Evolutionary conservation across 2,329 filamentous ascomycete genomes (phyloP).

Genomic region (Decorospora gaudefroyi): DNA sequence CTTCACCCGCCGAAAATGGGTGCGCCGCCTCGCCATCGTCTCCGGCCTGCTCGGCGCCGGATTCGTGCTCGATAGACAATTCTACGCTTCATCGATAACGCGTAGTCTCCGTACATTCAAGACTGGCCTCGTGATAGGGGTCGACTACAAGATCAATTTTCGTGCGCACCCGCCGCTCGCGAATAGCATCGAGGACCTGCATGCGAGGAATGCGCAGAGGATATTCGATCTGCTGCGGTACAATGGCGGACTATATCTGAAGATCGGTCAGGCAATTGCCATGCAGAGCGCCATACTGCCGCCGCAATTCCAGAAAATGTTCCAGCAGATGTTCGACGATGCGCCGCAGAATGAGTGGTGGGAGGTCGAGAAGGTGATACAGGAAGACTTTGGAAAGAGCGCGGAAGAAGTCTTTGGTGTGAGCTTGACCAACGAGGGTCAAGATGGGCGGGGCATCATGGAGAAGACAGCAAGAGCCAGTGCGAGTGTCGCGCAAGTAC

Average conservation of each 20-base stretch:
- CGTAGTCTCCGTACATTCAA: slow-evolving; percentile 82
- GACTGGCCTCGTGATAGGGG: slow-evolving; percentile 75
- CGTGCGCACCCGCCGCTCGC: slow-evolving; percentile 75
- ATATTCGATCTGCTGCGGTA: slow-evolving; percentile 78
- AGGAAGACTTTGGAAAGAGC: slow-evolving; percentile 81
- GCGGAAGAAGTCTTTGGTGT: slow-evolving; percentile 92
- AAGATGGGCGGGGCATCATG: slow-evolving; percentile 67
- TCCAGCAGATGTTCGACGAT: slow-evolving; percentile 95
- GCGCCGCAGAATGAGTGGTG: slow-evolving; percentile 90
- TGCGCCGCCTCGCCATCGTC: slow-evolving; percentile 70
- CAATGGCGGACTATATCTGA: slow-evolving; percentile 93
- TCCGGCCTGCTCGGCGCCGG: slow-evolving; percentile 62
- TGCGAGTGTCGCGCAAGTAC: slow-evolving; percentile 94
- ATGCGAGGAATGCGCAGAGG: slow-evolving; percentile 80
- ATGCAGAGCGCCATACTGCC: slow-evolving; percentile 97
- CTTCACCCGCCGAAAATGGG: slow-evolving; percentile 71
- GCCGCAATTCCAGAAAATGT: slow-evolving; percentile 95
- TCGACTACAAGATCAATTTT: slow-evolving; percentile 98
- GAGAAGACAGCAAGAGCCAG: slow-evolving; percentile 74
- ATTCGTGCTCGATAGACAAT: slow-evolving; percentile 71
- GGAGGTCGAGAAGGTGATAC: slow-evolving; percentile 82
- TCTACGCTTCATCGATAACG: slow-evolving; percentile 78
- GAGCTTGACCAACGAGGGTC: slow-evolving; percentile 66
- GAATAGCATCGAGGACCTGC: slow-evolving; percentile 74
- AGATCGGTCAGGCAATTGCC: slow-evolving; percentile 96